Percentiles rank a stretch among this genome's conserved stretches.
Evolutionary conservation across 2,329 filamentous ascomycete species (phyloP).

Genomic region (Penicillium oxalicum): DNA sequence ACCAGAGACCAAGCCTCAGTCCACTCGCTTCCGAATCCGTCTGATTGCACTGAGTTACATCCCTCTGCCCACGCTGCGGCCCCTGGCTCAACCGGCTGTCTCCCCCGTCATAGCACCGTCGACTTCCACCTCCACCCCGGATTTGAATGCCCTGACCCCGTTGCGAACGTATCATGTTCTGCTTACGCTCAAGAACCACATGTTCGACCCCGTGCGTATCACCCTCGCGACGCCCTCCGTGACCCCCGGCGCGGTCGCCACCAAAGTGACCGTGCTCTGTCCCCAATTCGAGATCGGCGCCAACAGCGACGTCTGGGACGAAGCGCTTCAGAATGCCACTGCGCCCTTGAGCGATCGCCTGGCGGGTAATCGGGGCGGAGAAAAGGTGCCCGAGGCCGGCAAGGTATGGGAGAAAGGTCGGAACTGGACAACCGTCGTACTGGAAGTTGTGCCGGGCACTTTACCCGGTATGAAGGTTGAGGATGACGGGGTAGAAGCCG

Average conservation of each 20-base stretch:
- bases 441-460: conserved; percentile 71
- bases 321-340: conserved; percentile 60
- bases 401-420: conserved; percentile 94
- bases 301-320: conserved; percentile 91
- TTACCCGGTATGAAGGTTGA: conserved; percentile 28
- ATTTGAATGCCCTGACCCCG: conserved; percentile 45
- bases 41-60: conserved; percentile 85
- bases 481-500: conserved; percentile 23
- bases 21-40: conserved; percentile 86
- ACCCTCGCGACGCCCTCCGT: conserved; percentile 76
- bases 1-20: conserved; percentile 83
- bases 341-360: conserved; percentile 36
- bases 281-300: conserved; percentile 91
- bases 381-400: conserved; percentile 67
- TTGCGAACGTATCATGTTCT: conserved; percentile 66
- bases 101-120: conserved; percentile 19
- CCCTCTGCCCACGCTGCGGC: conserved; percentile 64
- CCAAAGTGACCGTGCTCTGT: conserved; percentile 84
- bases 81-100: conserved; percentile 45
- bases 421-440: conserved; percentile 90
- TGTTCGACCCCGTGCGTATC: conserved; percentile 85
- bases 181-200: conserved; percentile 84
- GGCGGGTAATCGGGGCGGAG: conserved; percentile 36
- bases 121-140: conserved; percentile 18
- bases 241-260: conserved; percentile 70